These are phyloP conservation scores for Limonium bicolor DNA, from an alignment of 148 eudicot species.

Conservation along the genomic window DNA sequence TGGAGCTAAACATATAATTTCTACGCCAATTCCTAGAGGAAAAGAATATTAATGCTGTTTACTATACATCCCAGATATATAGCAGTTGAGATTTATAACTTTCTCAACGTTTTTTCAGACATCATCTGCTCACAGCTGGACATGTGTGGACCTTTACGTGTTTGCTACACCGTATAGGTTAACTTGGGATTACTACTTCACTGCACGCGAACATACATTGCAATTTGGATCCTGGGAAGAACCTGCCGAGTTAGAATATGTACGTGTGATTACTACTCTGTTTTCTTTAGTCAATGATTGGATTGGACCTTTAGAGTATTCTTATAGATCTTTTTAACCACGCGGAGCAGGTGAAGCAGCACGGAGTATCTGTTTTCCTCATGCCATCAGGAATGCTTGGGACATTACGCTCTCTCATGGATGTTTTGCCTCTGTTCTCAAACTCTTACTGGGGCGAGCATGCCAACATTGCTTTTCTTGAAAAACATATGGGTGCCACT, in stretches of 20 bases:
- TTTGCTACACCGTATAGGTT: constrained; percentile 91
- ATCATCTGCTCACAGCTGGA: constrained; percentile 79
- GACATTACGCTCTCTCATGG: constrained; percentile 84
- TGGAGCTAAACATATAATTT: too few species aligned
- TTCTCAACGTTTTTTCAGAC: constrained; percentile 36
- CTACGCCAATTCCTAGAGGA: too few species aligned
- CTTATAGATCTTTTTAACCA: constrained; percentile 8
- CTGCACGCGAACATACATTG: constrained; percentile 63
- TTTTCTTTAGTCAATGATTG: too few species aligned
- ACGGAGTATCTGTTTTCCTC: constrained; percentile 87
- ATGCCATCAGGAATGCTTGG: constrained; percentile 99
- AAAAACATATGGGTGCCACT: constrained; percentile 90
- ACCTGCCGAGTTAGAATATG: constrained; percentile 90
- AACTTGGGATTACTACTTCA: constrained; percentile 93
- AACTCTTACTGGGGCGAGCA: constrained; percentile 82
- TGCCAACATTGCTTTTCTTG: constrained; percentile 73
- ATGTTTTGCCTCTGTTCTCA: constrained; percentile 82
- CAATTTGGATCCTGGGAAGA: constrained; percentile 91
- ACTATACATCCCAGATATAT: background rate
- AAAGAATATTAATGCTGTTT: background rate
- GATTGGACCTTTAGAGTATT: too few species aligned
- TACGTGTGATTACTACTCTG: constrained; percentile 16
- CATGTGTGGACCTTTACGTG: constrained; percentile 96
- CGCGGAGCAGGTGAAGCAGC: constrained; percentile 82
- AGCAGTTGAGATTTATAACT: background rate